These are phyloP conservation scores for Magnolia kwangsiensis DNA, from an alignment of 164 flowering plant genomes.

Conservation along the genomic window DNA sequence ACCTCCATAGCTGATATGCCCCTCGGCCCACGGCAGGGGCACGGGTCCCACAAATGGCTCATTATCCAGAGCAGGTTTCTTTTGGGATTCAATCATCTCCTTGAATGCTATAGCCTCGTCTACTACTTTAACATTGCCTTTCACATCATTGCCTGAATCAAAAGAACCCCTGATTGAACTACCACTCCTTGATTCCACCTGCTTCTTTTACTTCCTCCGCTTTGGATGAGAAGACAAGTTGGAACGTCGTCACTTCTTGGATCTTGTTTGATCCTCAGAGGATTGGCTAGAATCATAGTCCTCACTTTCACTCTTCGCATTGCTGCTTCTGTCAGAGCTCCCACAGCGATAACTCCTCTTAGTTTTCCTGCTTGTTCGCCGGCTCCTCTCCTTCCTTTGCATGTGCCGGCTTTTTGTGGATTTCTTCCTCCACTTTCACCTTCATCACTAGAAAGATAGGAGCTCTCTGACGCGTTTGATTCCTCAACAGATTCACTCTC, in stretches of 20 bases:
- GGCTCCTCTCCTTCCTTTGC: constrained; percentile 28
- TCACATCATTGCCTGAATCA: background rate
- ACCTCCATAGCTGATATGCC: constrained; percentile 98
- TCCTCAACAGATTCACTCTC: constrained; percentile 34
- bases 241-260: constrained; percentile 15
- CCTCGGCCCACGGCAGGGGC: constrained; percentile 92
- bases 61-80: constrained; percentile 56
- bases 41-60: constrained; percentile 79
- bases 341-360: constrained; percentile 26
- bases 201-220: constrained; percentile 33
- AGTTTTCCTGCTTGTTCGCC: background rate
- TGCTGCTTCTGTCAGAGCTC: constrained; percentile 36
- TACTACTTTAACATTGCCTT: background rate
- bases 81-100: constrained; percentile 73
- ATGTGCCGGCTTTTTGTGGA: constrained; percentile 13
- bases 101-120: constrained; percentile 52
- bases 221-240: constrained; percentile 22
- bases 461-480: constrained; percentile 28
- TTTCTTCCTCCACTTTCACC: constrained; percentile 12
- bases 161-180: background rate
- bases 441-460: constrained; percentile 16
- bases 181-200: constrained; percentile 30
- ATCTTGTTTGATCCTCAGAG: constrained; percentile 14
- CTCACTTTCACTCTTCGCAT: constrained; percentile 34
- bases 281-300: constrained; percentile 29